These are phyloP conservation scores for Aspergillus niger DNA, from an alignment of 2,329 filamentous ascomycete genomes.

Conservation along the genomic window DNA sequence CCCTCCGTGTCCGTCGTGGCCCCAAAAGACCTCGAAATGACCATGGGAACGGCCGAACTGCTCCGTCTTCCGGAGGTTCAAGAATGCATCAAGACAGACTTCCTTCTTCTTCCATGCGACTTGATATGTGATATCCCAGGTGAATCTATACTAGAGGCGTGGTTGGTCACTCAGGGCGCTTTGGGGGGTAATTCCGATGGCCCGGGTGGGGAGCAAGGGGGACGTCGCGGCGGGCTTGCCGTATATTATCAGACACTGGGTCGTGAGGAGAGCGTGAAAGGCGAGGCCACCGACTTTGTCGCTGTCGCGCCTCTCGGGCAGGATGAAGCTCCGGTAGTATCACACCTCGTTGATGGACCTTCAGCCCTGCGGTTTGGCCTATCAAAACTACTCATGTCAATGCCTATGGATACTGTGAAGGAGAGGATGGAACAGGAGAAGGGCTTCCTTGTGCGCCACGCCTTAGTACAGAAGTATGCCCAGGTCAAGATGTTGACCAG, in stretches of 20 bases:
- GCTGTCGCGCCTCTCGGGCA: conserved; percentile 69
- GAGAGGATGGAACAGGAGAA: conserved; percentile 78
- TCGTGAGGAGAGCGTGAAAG: conserved; percentile 72
- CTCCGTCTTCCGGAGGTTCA: conserved; percentile 81
- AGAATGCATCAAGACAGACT: conserved; percentile 77
- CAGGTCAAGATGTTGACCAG: conserved; percentile 78
- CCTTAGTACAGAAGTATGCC: conserved; percentile 72
- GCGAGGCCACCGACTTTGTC: conserved; percentile 91
- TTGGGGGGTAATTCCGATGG: conserved; percentile 58
- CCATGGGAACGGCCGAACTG: conserved; percentile 86
- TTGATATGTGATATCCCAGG: conserved; percentile 87
- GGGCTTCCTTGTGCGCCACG: conserved; percentile 67
- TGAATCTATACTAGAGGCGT: conserved; percentile 79
- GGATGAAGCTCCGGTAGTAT: conserved; percentile 53
- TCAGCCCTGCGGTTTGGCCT: conserved; percentile 68
- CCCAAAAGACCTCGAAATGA: conserved; percentile 73
- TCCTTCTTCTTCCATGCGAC: conserved; percentile 89
- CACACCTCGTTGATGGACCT: conserved; percentile 53
- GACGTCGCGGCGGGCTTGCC: conserved; percentile 75
- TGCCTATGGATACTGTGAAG: conserved; percentile 85
- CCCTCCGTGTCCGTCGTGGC: conserved; percentile 71
- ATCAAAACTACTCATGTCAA: conserved; percentile 79
- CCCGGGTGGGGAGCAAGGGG: conserved; percentile 57
- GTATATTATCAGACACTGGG: conserved; percentile 90
- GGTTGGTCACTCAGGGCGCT: conserved; percentile 82